A percentile compares a stretch with the other conserved stretches of the same genome.
phyloP scores from a whole-genome alignment of 2,329 filamentous ascomycete species.

The Grosmannia clavigera region DNA sequence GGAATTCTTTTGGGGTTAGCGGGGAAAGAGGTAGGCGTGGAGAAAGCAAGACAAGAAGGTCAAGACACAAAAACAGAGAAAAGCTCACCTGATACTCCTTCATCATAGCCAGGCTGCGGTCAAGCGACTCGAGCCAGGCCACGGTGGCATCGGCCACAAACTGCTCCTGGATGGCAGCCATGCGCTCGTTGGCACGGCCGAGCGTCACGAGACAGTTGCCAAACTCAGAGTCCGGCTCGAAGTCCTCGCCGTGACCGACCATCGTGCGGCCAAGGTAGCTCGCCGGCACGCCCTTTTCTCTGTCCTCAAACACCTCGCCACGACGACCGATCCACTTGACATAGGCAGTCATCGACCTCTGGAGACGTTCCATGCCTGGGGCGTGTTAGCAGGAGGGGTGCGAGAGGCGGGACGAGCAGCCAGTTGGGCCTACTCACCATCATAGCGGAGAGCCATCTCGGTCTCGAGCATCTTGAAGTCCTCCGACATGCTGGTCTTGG shows the following conservation, averaged over 20 bases:
- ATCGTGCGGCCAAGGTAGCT: slow-evolving; percentile 74
- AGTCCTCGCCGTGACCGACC: slow-evolving; percentile 83
- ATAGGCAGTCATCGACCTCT: slow-evolving; percentile 74
- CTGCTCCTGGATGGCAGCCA: slow-evolving; percentile 73
- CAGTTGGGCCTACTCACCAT: slow-evolving; percentile 47
- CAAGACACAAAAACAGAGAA: too few species aligned
- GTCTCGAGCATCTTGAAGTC: slow-evolving; percentile 83
- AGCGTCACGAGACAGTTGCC: slow-evolving; percentile 72
- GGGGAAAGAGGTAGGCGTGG: too few species aligned
- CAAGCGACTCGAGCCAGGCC: slow-evolving; percentile 83
- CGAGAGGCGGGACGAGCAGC: neutral
- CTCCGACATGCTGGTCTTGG: slow-evolving; percentile 75
- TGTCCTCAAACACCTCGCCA: slow-evolving; percentile 67
- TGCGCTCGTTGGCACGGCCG: slow-evolving; percentile 76
- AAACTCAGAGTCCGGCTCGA: slow-evolving; percentile 81
- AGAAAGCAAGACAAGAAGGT: too few species aligned
- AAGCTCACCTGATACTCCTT: slow-evolving; percentile 77
- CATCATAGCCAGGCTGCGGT: slow-evolving; percentile 84
- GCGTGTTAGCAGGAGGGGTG: neutral
- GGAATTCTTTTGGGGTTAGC: slow-evolving; percentile 19
- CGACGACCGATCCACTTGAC: slow-evolving; percentile 80
- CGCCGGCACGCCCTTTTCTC: slow-evolving; percentile 72
- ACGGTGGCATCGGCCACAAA: slow-evolving; percentile 68
- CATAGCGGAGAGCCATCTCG: slow-evolving; percentile 81
- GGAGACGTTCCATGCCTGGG: slow-evolving; percentile 72